Conservation (phyloP, 2,329 filamentous ascomycete species). For the Claviceps sp. region DNA sequence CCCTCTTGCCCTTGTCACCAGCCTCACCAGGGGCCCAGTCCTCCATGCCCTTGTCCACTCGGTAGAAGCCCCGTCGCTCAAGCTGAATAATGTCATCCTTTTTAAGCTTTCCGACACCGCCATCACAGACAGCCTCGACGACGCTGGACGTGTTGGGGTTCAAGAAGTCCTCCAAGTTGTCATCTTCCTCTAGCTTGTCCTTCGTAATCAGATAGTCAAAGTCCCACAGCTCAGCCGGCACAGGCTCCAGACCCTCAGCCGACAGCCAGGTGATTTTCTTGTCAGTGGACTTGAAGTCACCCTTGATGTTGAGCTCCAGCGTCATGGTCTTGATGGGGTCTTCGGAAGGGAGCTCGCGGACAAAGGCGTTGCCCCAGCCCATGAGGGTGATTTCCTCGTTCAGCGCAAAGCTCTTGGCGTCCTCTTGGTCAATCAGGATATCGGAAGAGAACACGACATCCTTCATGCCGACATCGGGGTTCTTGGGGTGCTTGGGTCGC, state of each 20-base stretch:
- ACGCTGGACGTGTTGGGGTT: slow-evolving; percentile 63
- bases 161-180: slow-evolving; percentile 71
- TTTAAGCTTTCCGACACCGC: slow-evolving; percentile 65
- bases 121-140: slow-evolving; percentile 65
- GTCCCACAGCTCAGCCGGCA: slow-evolving; percentile 77
- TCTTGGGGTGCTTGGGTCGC: slow-evolving; percentile 82
- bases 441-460: slow-evolving; percentile 66
- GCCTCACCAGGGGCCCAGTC: slow-evolving; percentile 39
- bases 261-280: slow-evolving; percentile 97
- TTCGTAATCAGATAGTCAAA: slow-evolving; percentile 94
- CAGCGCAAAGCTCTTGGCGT: slow-evolving; percentile 66
- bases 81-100: slow-evolving; percentile 89
- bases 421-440: slow-evolving; percentile 74
- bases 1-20: slow-evolving; percentile 30
- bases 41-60: slow-evolving; percentile 55
- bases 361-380: slow-evolving; percentile 88
- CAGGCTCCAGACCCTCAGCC: slow-evolving; percentile 57
- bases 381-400: slow-evolving; percentile 91
- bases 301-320: slow-evolving; percentile 77
- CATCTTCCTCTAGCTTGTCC: slow-evolving; percentile 83
- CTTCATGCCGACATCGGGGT: slow-evolving; percentile 71
- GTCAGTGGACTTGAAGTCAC: slow-evolving; percentile 87
- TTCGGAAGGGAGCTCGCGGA: slow-evolving; percentile 48
- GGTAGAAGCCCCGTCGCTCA: slow-evolving; percentile 84
- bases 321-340: slow-evolving; percentile 56